Base-by-base conservation (phyloP, 2,329 filamentous ascomycete genomes). In the Alternaria solani region DNA sequence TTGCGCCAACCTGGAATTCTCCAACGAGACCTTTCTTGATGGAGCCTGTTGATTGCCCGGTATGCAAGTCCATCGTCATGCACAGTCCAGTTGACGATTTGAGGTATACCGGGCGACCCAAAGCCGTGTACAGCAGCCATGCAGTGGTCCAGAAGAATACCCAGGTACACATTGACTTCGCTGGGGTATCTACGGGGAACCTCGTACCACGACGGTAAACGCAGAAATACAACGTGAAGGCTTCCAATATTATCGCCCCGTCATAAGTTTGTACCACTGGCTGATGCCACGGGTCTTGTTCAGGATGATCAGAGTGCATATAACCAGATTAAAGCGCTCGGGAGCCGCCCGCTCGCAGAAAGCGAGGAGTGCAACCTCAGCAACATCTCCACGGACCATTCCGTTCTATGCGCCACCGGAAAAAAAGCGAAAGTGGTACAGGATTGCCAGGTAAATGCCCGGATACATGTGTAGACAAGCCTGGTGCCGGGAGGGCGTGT, bases 61-160 rank as follows among this genome's bases (percentile, higher is more conserved):
- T 11, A 28, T 52, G 36, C 49, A 41, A 30, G 26, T 30, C 12
- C 49, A n/a, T 30, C 49, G 49, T 52, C 49, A 52, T 43, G 32
- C n/a, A 30, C 39, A 32, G 39, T 30, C n/a, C 49, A 52, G 8
- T 52, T 52, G 38, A 41, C 25, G 12, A 43, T 52, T 52, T 52
- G 25, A n/a, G 25, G 49, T 52, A 32, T 16, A 5, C 1, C 11
- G 49, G 20, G 49, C 49, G 49, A n/a, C 30, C 38, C 28, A 39
- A 25, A 39, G 38, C 5, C 32, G 25, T 36, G 30, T 30, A 36
- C 46, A 48, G 44, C 46, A 49, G 30, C 20, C 7, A 16, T 38
- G 46, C 16, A 5, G 30, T 6, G 46, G 1, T 7, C 2, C 16
- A 36, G 14, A 7, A 49, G 16, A 38, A 18, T 9, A 23, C 20